These are phyloP conservation scores for Caryopteris hybrid DNA, from an alignment of 305 asterid species.

Conservation along the genomic window DNA sequence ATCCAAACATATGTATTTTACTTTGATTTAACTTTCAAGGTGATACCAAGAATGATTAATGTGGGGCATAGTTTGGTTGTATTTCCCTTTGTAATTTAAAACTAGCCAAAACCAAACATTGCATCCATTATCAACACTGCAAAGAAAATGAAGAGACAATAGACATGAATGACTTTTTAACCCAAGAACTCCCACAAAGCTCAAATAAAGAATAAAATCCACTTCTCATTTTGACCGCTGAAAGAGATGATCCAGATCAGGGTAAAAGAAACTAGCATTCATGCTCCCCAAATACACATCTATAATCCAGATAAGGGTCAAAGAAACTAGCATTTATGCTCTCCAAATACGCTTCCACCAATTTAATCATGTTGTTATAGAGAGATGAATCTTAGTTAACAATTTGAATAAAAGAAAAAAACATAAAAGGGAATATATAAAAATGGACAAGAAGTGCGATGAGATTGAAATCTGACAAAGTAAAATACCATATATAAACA, in stretches of 20 bases:
- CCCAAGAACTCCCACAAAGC: not conserved
- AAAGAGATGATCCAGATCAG: not conserved
- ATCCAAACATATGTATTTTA: not conserved
- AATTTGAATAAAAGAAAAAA: not conserved
- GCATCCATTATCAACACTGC: not conserved
- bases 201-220: not conserved
- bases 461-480: not conserved
- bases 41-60: not conserved
- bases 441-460: not conserved
- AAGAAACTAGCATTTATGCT: too few relatives aligned
- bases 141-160: not conserved
- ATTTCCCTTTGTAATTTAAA: not conserved
- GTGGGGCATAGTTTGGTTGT: not conserved
- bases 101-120: not conserved
- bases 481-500: not conserved
- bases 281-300: too few relatives aligned
- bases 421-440: not conserved
- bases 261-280: too few relatives aligned
- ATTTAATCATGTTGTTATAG: too few relatives aligned
- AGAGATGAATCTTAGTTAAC: too few relatives aligned
- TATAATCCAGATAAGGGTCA: not conserved
- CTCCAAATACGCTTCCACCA: too few relatives aligned
- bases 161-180: not conserved
- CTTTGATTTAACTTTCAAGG: not conserved
- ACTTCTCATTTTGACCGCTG: too few relatives aligned